phyloP scores from a whole-genome alignment of 2,329 filamentous ascomycete species.

The Cercospora sp. region DNA sequence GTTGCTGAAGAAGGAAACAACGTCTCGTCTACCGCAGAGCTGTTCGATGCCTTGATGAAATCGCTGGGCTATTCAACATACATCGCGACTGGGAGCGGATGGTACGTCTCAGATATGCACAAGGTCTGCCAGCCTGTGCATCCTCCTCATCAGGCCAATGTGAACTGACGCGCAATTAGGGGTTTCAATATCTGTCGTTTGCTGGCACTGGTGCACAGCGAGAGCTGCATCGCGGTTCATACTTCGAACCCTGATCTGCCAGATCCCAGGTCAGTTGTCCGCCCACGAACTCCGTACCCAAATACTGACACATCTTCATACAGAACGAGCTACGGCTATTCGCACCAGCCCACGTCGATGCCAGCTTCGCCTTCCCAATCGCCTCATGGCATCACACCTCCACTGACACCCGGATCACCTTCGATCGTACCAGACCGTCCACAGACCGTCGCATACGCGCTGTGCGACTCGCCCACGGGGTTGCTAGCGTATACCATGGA shows the following conservation, averaged over 20 bases:
- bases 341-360: constrained; percentile 15
- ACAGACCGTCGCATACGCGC: constrained; percentile 59
- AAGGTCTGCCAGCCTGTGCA: neutral
- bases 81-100: constrained; percentile 57
- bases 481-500: constrained; percentile 56
- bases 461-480: constrained; percentile 63
- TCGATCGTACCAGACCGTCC: constrained; percentile 39
- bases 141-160: neutral
- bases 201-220: constrained; percentile 51
- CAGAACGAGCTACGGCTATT: constrained; percentile 25
- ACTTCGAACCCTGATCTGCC: constrained; percentile 59
- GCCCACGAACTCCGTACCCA: neutral
- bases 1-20: constrained; percentile 53
- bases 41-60: constrained; percentile 62
- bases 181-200: constrained; percentile 46
- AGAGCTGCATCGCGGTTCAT: constrained; percentile 61
- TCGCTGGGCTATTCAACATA: constrained; percentile 61
- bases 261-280: constrained; percentile 44
- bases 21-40: constrained; percentile 55
- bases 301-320: neutral
- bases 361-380: constrained; percentile 5
- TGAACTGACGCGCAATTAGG: constrained; percentile 32
- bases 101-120: constrained; percentile 36
- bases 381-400: constrained; percentile 18
- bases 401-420: constrained; percentile 22